Base-by-base conservation (phyloP, 768 basidiomycete genomes). In the Scleroderma bovista region DNA sequence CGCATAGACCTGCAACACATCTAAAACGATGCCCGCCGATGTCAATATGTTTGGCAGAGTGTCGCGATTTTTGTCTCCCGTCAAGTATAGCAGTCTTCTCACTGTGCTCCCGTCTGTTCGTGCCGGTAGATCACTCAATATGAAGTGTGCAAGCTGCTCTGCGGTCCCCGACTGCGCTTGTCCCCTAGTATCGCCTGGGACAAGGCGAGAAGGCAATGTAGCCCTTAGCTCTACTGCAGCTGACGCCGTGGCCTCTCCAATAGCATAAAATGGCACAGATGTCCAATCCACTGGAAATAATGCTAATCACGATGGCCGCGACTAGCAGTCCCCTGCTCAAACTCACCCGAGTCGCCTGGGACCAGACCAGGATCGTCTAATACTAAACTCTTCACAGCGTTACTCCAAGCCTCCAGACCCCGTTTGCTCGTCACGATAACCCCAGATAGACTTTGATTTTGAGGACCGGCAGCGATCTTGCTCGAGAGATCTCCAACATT, bases 21-120 rank as follows among this genome's bases (percentile, higher is more conserved):
- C 69, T 26, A 87, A 60, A 31, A 57, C 56, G 2, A 88, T 60
- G 1, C 72, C 72, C 1, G 69, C 75, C 1, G 69, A 70, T 0
- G 53, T 50, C 33, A 93, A 68, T 9, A 83, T 72, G 15, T 53
- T 68, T 0, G 79, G 68, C 2, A 93, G 65, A 0, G 79, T 83
- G 53, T 90, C 87, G 16, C 80, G 73, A 51, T 88, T 91, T 72
- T 93, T 94, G 75, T 93, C 92, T 19, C 91, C 91, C 11, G 83
- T 88, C 9, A 95, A 75, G 61, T 90, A 92, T 6, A 93, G 63
- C 43, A 93, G 60, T 22, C 48, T 56, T 31, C 31, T 54, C 4
- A 29, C 32, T 26, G 20, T 17, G 29, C 31, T 53, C 6, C 41
- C 22, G 26, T 60, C 72, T 12, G 37, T 50, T 11, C 51, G 51